Conservation (phyloP, 257 asterid genomes). For the Craterostigma plantagineum region DNA sequence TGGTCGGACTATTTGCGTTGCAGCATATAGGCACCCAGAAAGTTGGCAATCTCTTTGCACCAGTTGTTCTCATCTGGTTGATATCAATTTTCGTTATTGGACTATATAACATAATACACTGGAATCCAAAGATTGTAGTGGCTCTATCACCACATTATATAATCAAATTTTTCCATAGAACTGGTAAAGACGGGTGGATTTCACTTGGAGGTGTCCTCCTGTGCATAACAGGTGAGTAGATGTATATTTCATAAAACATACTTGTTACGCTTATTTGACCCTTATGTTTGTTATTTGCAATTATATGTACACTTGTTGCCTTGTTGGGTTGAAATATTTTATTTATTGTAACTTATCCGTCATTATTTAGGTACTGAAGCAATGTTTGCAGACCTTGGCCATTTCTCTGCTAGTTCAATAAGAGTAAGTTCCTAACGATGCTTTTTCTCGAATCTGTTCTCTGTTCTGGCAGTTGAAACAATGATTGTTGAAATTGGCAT, state of each 20-base stretch:
- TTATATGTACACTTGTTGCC: not conserved
- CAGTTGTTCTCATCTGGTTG: constrained; percentile 78
- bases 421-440: constrained; percentile 13
- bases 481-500: too few species aligned
- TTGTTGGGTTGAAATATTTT: not conserved
- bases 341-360: not conserved
- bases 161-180: constrained; percentile 40
- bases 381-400: constrained; percentile 69
- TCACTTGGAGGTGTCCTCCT: constrained; percentile 93
- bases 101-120: constrained; percentile 42
- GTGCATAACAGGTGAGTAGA: constrained; percentile 54
- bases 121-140: constrained; percentile 64
- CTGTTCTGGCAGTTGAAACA: too few species aligned
- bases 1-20: constrained; percentile 89
- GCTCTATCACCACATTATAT: constrained; percentile 89
- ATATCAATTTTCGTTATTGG: constrained; percentile 54
- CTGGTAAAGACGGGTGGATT: constrained; percentile 90
- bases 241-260: not conserved
- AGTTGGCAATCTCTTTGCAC: constrained; percentile 89
- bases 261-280: constrained; percentile 3
- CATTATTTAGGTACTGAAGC: constrained; percentile 45
- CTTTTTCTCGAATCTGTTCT: too few species aligned
- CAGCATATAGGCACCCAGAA: constrained; percentile 89
- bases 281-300: not conserved
- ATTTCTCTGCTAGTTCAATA: constrained; percentile 35